phyloP scores from a whole-genome alignment of 257 asterid genomes.

The Echium plantagineum region DNA sequence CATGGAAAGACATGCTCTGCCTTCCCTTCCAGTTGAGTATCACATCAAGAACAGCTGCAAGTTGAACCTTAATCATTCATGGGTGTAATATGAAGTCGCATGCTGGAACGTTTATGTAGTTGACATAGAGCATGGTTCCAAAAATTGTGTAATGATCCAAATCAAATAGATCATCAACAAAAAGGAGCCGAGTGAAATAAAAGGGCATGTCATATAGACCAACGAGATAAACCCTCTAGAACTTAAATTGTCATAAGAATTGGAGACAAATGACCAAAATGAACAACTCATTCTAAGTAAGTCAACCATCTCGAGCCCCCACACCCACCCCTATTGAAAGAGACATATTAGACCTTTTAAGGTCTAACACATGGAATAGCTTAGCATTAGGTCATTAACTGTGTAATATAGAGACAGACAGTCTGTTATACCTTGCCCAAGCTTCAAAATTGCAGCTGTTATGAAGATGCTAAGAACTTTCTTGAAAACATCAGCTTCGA shows the following conservation, averaged over 20 bases:
- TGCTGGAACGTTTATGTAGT: not conserved
- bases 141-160: not conserved
- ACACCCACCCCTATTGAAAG: not conserved
- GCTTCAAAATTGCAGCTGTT: constrained; percentile 92
- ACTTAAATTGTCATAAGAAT: too few relatives aligned
- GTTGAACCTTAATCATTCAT: not conserved
- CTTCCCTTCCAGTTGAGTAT: constrained; percentile 82
- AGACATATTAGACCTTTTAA: not conserved
- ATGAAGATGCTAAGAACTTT: constrained; percentile 87
- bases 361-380: not conserved
- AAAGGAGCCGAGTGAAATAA: not conserved
- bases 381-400: not conserved
- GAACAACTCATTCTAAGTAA: too few relatives aligned
- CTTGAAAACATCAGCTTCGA: constrained; percentile 56
- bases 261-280: too few relatives aligned
- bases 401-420: not conserved
- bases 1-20: constrained; percentile 82
- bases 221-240: too few relatives aligned
- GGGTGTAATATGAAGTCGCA: not conserved
- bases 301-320: too few relatives aligned
- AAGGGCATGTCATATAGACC: too few relatives aligned
- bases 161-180: too few relatives aligned
- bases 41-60: constrained; percentile 87
- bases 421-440: constrained; percentile 69
- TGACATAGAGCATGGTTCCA: not conserved